Base-by-base conservation (phyloP, 2,329 filamentous ascomycete species). In the Cladosporium oxysporum region DNA sequence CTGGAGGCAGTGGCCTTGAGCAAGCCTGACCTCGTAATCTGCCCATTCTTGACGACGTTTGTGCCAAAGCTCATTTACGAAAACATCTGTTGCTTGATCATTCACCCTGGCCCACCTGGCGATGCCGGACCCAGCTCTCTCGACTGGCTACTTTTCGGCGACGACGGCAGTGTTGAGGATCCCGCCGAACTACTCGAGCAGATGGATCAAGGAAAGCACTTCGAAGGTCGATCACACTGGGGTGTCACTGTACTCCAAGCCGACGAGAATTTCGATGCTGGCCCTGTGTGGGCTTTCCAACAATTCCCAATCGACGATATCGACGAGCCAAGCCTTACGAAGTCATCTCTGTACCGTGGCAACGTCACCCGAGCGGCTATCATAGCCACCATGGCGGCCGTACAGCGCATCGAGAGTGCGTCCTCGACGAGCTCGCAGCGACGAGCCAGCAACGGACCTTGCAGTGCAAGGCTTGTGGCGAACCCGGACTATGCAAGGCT, bases 201-300 rank as follows among this genome's bases (percentile, higher is more conserved):
- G 5, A 68, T 75, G 6, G 66, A 73, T 37, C 37, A n/a, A 29
- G 69, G 68, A 71, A 70, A 55, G 59, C 69, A 11, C 67, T 67
- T 10, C n/a, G 53, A 67, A n/a, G 79, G 79, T 12, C 76, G 79
- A 26, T 73, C 76, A 1, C 74, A 80, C 66, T 81, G 79, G 79
- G 79, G 77, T 5, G 74, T 81, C 11, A 80, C 79, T 3, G 75
- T 80, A 6, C 67, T 76, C 2, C 73, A 81, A 67, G 79, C 79
- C 11, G 78, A 77, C 21, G 78, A 77, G 61, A 72, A 79, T 53
- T 78, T 81, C 63, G 79, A 81, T 61, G 78, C 77, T n/a, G 79
- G 79, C 7, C 79, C 79, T 0, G 78, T 81, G 8, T 81, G 79
- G 79, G 79, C 79, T 0, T 81, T 77, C 65, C 78, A 81, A 44